Evolutionary conservation across 768 basidiomycete genomes (phyloP).

Genomic region (Tricholoma bakamatsutake): DNA sequence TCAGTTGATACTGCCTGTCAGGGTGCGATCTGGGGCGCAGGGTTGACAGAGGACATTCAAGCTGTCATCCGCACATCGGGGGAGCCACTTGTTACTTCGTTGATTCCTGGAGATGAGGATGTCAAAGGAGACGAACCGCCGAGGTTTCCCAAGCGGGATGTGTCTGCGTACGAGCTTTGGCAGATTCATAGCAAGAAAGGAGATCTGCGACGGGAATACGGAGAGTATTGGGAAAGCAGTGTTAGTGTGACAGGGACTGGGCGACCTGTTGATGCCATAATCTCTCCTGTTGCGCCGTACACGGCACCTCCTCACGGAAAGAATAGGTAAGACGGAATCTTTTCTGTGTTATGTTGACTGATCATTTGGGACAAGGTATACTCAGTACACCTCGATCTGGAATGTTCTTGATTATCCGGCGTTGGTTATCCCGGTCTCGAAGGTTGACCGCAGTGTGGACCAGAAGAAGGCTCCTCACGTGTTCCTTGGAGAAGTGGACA

Average conservation of each 20-base stretch:
- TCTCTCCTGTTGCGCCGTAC: slow-evolving; percentile 56
- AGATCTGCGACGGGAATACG: slow-evolving; percentile 47
- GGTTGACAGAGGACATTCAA: slow-evolving; percentile 40
- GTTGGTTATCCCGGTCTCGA: slow-evolving; percentile 58
- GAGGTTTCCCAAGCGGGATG: not conserved
- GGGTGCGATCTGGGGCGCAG: slow-evolving; percentile 41
- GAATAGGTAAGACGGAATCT: slow-evolving; percentile 34
- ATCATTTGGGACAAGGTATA: slow-evolving; percentile 26
- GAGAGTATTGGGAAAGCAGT: slow-evolving; percentile 59
- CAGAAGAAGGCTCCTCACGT: slow-evolving; percentile 32
- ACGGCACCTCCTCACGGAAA: slow-evolving; percentile 60
- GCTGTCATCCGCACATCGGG: slow-evolving; percentile 32
- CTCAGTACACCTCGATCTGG: slow-evolving; percentile 55
- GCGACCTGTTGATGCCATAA: slow-evolving; percentile 71
- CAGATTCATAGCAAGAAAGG: slow-evolving; percentile 50
- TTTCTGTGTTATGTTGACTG: slow-evolving; percentile 2
- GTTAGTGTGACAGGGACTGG: slow-evolving; percentile 51
- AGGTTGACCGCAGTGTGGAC: slow-evolving; percentile 51
- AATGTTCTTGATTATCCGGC: slow-evolving; percentile 63
- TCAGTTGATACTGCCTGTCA: slow-evolving; percentile 10
- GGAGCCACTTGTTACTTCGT: slow-evolving; percentile 52
- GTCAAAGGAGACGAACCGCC: not conserved
- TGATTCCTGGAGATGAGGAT: slow-evolving; percentile 29
- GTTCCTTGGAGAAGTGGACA: slow-evolving; percentile 47
- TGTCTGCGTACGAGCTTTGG: slow-evolving; percentile 57